Conservation (phyloP, 768 basidiomycete species). For the Serendipita indica region DNA sequence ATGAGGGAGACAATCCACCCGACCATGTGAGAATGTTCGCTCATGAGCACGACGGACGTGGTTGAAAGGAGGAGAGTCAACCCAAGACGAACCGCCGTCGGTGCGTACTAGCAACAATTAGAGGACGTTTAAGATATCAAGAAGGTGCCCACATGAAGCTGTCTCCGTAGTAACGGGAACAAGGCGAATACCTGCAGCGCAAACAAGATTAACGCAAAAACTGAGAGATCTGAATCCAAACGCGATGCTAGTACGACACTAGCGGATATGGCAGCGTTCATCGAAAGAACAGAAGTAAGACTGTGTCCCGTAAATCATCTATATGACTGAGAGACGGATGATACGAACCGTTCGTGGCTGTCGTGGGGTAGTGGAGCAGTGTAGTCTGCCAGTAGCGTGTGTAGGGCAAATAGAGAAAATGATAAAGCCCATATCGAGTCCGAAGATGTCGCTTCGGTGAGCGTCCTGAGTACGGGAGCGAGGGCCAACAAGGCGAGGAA, state of each 20-base stretch:
- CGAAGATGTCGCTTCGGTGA: constrained; percentile 88
- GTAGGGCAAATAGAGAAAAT: constrained; percentile 68
- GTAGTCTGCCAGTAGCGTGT: constrained; percentile 75
- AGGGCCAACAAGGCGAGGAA: constrained; percentile 80
- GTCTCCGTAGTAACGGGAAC: constrained; percentile 63
- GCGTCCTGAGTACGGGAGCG: constrained; percentile 78
- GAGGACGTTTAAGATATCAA: neutral
- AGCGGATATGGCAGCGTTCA: constrained; percentile 84
- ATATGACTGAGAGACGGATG: constrained; percentile 11
- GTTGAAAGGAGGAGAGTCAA: constrained; percentile 40
- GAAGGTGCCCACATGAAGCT: constrained; percentile 20
- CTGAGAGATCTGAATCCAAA: constrained; percentile 63
- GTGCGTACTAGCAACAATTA: constrained; percentile 20
- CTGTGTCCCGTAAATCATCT: constrained; percentile 24
- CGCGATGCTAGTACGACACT: constrained; percentile 90
- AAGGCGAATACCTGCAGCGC: constrained; percentile 73
- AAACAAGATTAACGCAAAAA: constrained; percentile 79
- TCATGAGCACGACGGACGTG: constrained; percentile 38
- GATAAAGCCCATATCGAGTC: constrained; percentile 95
- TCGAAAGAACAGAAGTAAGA: constrained; percentile 68
- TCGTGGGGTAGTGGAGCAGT: constrained; percentile 18
- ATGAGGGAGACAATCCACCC: constrained; percentile 37
- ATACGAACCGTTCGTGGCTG: constrained; percentile 22
- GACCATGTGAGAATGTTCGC: constrained; percentile 39
- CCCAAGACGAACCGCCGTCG: constrained; percentile 30